Percentiles rank a stretch among this genome's conserved stretches.
phyloP scores from a whole-genome alignment of 805 yeast genomes.

The Vanderwaltozyma polyspora region DNA sequence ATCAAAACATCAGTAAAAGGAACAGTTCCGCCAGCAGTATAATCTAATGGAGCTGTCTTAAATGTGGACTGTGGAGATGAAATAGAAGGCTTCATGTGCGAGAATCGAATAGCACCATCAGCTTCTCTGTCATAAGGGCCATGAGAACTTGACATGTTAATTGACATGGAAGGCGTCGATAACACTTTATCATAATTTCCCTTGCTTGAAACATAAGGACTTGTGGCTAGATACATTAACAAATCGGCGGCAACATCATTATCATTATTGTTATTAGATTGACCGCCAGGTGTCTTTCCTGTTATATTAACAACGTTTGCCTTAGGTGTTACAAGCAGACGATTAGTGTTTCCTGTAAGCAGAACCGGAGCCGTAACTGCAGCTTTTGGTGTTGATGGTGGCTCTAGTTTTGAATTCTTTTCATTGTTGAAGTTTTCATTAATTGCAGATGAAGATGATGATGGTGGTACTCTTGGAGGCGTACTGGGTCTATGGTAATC shows the following conservation, averaged over 20 bases:
- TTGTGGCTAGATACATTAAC: conserved; percentile 27
- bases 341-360: neutral
- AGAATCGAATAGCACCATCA: conserved; percentile 18
- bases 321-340: conserved; percentile 8
- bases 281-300: too few species aligned
- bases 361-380: neutral
- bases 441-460: neutral
- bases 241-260: conserved; percentile 27
- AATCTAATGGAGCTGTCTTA: conserved; percentile 14
- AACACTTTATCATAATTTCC: conserved; percentile 10
- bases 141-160: neutral
- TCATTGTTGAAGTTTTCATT: neutral
- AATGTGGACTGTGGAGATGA: conserved; percentile 25
- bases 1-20: conserved; percentile 13
- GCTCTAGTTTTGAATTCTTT: conserved; percentile 1
- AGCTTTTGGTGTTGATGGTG: conserved; percentile 6
- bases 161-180: conserved; percentile 17
- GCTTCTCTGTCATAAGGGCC: conserved; percentile 3
- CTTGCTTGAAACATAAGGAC: conserved; percentile 16
- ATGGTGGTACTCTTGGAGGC: conserved; percentile 4
- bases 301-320: conserved; percentile 1
- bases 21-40: conserved; percentile 1
- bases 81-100: conserved; percentile 21
- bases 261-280: conserved; percentile 4
- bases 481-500: conserved; percentile 1